A percentile compares a stretch with the other conserved stretches of the same genome.
Evolutionary conservation across 108 stramenopile genomes (phyloP).

Genomic region (Skeletonema costatum): DNA sequence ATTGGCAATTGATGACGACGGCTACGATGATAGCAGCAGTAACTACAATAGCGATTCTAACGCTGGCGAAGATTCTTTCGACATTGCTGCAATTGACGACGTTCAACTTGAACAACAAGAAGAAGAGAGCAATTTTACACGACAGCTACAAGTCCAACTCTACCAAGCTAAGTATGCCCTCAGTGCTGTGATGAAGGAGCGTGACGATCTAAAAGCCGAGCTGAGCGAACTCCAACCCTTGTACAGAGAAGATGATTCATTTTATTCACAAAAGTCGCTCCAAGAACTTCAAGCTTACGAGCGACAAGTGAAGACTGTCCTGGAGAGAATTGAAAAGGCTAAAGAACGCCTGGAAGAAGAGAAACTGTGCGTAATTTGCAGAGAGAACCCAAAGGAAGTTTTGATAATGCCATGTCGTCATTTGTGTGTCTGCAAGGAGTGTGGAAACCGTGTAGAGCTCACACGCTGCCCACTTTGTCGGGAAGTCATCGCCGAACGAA

Average conservation of each 20-base stretch:
- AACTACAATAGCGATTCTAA: background rate
- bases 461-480: conserved; percentile 38
- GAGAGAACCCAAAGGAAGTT: conserved; percentile 30
- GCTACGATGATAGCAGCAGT: background rate
- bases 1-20: conserved; percentile 4
- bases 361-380: conserved; percentile 41
- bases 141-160: conserved; percentile 14
- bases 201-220: conserved; percentile 12
- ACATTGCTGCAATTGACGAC: background rate
- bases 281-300: conserved; percentile 22
- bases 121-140: background rate
- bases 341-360: conserved; percentile 35
- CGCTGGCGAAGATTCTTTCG: background rate
- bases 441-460: conserved; percentile 19
- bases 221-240: conserved; percentile 6
- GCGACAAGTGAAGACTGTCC: conserved; percentile 26
- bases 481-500: conserved; percentile 23
- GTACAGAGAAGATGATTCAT: conserved; percentile 10
- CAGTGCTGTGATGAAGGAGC: conserved; percentile 20
- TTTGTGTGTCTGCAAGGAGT: conserved; percentile 38
- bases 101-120: background rate
- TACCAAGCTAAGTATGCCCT: conserved; percentile 36
- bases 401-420: conserved; percentile 40
- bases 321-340: conserved; percentile 30
- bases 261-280: conserved; percentile 27